phyloP scores from a whole-genome alignment of 179 eudicot species.

The Heliamphora pulchella region DNA sequence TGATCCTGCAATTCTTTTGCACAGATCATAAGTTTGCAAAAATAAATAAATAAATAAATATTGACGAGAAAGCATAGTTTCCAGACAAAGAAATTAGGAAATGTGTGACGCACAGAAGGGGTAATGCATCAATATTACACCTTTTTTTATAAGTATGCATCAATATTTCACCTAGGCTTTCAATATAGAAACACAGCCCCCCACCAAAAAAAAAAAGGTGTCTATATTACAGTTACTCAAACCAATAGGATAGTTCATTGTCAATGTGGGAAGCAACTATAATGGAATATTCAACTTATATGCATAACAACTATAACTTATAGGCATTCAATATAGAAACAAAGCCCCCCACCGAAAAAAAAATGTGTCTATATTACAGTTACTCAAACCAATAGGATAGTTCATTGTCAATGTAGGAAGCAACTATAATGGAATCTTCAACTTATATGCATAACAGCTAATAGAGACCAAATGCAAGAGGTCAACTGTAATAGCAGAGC shows the following conservation, averaged over 20 bases:
- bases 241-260: neutral
- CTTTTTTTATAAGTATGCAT: too few relatives aligned
- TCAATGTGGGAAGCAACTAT: neutral
- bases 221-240: neutral
- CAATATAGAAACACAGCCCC: neutral
- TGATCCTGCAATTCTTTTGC: neutral
- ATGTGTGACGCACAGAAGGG: too few relatives aligned
- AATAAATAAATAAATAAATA: neutral
- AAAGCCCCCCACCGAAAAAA: neutral
- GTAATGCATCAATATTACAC: too few relatives aligned
- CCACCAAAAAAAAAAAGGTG: neutral
- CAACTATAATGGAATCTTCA: neutral
- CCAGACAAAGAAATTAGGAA: neutral
- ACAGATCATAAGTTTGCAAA: neutral
- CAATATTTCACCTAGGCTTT: too few relatives aligned
- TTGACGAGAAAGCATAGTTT: neutral
- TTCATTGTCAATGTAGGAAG: neutral
- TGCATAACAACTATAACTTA: too few relatives aligned
- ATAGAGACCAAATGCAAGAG: slow-evolving; percentile 9
- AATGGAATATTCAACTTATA: neutral
- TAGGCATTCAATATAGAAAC: neutral
- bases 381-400: neutral
- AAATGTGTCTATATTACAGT: neutral
- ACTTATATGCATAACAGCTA: neutral
- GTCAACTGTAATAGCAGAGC: slow-evolving; percentile 4